Conservation (phyloP, 2,329 filamentous ascomycete genomes). For the Boeremia exigua region DNA sequence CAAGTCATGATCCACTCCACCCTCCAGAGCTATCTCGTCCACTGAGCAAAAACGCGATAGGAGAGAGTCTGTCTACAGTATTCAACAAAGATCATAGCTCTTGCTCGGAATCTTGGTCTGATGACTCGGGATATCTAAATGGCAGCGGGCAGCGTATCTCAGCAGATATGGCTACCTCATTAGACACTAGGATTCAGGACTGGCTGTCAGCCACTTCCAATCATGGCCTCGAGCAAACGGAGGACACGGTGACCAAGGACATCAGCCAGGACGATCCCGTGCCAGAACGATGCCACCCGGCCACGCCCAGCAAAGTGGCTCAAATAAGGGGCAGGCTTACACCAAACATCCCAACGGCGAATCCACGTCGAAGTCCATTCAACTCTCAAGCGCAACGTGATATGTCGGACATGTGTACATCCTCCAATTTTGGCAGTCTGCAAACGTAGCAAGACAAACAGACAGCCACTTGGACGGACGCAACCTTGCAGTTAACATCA, state of each 20-base stretch:
- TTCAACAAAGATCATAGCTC: background rate
- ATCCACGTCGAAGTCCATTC: background rate
- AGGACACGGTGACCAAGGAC: background rate
- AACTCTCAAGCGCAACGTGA: background rate
- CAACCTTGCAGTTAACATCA: background rate
- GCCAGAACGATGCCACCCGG: background rate
- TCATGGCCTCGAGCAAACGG: background rate
- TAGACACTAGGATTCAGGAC: slow-evolving; percentile 19
- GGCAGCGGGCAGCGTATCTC: background rate
- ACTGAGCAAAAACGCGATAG: background rate
- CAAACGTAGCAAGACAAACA: background rate
- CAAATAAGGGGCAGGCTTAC: background rate
- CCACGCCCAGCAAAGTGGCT: background rate
- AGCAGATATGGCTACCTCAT: background rate
- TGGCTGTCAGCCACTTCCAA: slow-evolving; percentile 23
- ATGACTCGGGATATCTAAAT: slow-evolving; percentile 34
- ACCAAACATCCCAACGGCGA: background rate
- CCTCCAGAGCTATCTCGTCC: background rate
- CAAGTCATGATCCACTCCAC: background rate
- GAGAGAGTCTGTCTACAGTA: background rate
- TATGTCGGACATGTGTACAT: background rate
- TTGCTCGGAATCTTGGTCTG: slow-evolving; percentile 35
- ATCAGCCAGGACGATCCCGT: background rate
- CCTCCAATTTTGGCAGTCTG: background rate
- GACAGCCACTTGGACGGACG: background rate